Percentiles rank a stretch among this genome's conserved stretches.
Evolutionary conservation across 2,329 filamentous ascomycete species (phyloP).

Genomic region (Stemphylium lycopersici): DNA sequence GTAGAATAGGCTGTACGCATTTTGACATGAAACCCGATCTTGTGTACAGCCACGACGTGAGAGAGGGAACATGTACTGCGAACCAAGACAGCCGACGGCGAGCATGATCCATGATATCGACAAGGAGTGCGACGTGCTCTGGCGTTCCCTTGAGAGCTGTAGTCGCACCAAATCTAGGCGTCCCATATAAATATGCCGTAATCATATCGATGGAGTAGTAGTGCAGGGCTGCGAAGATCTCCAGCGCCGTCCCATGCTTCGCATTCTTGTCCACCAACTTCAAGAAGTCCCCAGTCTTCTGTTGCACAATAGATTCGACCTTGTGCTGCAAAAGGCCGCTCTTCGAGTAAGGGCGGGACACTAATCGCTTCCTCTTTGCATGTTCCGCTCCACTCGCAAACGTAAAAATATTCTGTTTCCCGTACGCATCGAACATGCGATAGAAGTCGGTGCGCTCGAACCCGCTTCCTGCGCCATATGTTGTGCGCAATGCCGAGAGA

Average conservation of each 20-base stretch:
- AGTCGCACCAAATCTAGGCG: slow-evolving; percentile 50
- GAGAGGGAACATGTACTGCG: slow-evolving; percentile 53
- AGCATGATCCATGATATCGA: slow-evolving; percentile 57
- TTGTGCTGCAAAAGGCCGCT: slow-evolving; percentile 48
- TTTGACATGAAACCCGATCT: slow-evolving; percentile 48
- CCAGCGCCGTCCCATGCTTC: slow-evolving; percentile 38
- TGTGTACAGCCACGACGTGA: slow-evolving; percentile 59
- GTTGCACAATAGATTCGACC: slow-evolving; percentile 21
- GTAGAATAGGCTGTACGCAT: slow-evolving; percentile 51
- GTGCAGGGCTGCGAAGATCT: slow-evolving; percentile 59
- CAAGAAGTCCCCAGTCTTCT: slow-evolving; percentile 48
- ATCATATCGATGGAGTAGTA: slow-evolving; percentile 62
- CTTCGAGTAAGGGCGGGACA: slow-evolving; percentile 62
- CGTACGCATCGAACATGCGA: slow-evolving; percentile 62
- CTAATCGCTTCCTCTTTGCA: slow-evolving; percentile 58
- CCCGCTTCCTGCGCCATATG: slow-evolving; percentile 61
- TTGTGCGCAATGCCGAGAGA: slow-evolving; percentile 56
- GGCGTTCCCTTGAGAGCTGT: slow-evolving; percentile 49
- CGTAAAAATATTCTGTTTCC: slow-evolving; percentile 60
- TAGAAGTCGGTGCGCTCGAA: slow-evolving; percentile 61
- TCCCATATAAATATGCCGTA: slow-evolving; percentile 59
- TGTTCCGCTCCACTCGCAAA: slow-evolving; percentile 55
- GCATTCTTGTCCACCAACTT: slow-evolving; percentile 45
- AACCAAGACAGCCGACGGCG: slow-evolving; percentile 58
- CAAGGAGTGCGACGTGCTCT: slow-evolving; percentile 51